Evolutionary conservation across 148 eudicot species (phyloP), one percentile per base, ranked within the genome.

Genomic region (Rhododendron kiyosumense): DNA sequence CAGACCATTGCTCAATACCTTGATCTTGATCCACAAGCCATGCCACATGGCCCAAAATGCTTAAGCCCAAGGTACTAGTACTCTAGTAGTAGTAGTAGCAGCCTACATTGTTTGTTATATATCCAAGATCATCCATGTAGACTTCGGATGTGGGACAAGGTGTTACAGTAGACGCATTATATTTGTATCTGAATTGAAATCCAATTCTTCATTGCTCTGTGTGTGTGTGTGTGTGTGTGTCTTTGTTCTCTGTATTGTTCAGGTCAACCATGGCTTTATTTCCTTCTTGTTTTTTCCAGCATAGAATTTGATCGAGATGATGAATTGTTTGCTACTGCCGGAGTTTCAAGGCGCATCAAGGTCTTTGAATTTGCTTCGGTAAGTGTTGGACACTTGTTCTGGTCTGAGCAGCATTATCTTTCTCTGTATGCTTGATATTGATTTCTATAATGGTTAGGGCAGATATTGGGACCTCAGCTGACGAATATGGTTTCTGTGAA

Each of bases 251-350:
- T 69, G 13, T 41, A 65, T 13, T 46, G 17, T 67, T 45, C 61
- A 51, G 84, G 18, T 85, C 73, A 71, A 71, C 76, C 76, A 71
- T 71, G 78, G 65, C 24, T 10, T 54, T 26, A 9, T 82, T 61
- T 85, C n/a, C 84, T 46, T 54, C 17, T 79, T 82, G 67, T 84
- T 88, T 74, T 43, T 86, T 89, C 91, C 98, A 97, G 99, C 90
- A 95, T 97, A 90, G 99, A 97, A 84, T 97, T 97, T 88, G 96
- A 97, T 89, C 89, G 99, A 86, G 98, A 97, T 88, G 92, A 93
- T 84, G 98, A 95, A 85, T 85, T 97, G 76, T 97, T 97, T 91
- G 98, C 99, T 77, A 97, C 98, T 79, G 99, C 98, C 73, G 99
- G 99, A 82, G 99, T 94, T 84, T 97, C 98, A 83, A 92, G 93